Base-by-base conservation (phyloP, 805 yeast species). In the Cyberlindnera meyerae region DNA sequence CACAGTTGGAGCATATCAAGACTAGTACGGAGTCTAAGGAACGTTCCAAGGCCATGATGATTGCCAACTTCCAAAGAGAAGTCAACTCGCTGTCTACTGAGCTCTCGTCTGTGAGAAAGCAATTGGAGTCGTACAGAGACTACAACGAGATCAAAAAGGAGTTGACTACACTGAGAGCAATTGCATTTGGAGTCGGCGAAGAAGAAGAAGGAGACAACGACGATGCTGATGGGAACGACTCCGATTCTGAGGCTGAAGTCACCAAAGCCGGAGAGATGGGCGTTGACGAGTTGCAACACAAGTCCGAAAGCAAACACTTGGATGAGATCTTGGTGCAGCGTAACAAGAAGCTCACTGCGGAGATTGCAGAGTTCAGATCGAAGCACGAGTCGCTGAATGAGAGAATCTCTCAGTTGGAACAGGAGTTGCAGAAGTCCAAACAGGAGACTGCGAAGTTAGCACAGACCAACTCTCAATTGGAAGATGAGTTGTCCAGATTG, bases 131-230 rank as follows among this genome's bases (percentile, higher is more conserved):
- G 22, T 74, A 77, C 34, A 61, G 70, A 3, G 96, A 88, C 54
- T 88, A 89, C 58, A 88, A 83, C 35, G 88, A 85, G 43, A 56
- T 88, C 32, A 87, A 86, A 55, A 73, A 75, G 33, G 96, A 89
- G 51, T 64, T 89, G 45, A 73, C 71, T 14, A 73, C 87, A 18
- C 57, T 88, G 42, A 77, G 82, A 54, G 79, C 80, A 44, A 79
- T 87, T 26, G 86, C 84, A 50, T 82, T 87, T 60, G 89, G 89
- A 45, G 65, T 61, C n/a, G n/a, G n/a, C n/a, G n/a, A n/a, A n/a
- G n/a, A n/a, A n/a, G n/a, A n/a, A n/a, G n/a, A n/a, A n/a, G n/a
- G n/a, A n/a, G n/a, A n/a, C n/a, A n/a, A n/a, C n/a, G n/a, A n/a
- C 12, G 61, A 50, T 20, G 62, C 52, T 8, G 58, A 50, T 6